Conservation (phyloP, 2,329 filamentous ascomycete species). For the Ceratocystis smalleyi region DNA sequence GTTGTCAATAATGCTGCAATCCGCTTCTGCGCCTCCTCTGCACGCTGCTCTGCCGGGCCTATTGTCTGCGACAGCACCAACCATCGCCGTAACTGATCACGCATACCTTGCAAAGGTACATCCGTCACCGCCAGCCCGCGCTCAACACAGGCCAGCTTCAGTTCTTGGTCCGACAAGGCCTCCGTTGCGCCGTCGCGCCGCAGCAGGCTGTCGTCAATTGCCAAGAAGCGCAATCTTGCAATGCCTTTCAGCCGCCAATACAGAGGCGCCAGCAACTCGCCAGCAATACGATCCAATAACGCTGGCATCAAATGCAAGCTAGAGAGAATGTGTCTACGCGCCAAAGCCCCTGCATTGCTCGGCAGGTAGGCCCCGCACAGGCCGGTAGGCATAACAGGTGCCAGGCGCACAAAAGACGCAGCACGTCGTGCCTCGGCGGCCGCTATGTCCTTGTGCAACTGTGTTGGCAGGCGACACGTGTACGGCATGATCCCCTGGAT, state of each 20-base stretch:
- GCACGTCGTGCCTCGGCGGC: slow-evolving; percentile 34
- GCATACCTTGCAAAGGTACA: slow-evolving; percentile 42
- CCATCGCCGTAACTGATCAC: slow-evolving; percentile 33
- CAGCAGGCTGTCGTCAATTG: slow-evolving; percentile 56
- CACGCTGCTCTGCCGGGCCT: slow-evolving; percentile 18
- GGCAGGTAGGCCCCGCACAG: slow-evolving; percentile 19
- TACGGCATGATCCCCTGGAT: slow-evolving; percentile 58
- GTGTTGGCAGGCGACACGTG: slow-evolving; percentile 67
- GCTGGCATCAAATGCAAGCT: slow-evolving; percentile 31
- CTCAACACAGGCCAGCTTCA: slow-evolving; percentile 55
- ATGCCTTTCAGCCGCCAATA: slow-evolving; percentile 40
- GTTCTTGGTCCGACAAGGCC: slow-evolving; percentile 46
- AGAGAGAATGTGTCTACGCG: slow-evolving; percentile 27
- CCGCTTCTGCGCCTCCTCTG: slow-evolving; percentile 25
- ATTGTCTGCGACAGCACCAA: slow-evolving; percentile 30
- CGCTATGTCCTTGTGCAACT: slow-evolving; percentile 36
- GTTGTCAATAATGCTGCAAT: slow-evolving; percentile 29
- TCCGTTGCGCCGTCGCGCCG: slow-evolving; percentile 43
- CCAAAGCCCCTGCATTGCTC: slow-evolving; percentile 16
- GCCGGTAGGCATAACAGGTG: slow-evolving; percentile 24
- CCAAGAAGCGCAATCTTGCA: slow-evolving; percentile 46
- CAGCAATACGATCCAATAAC: slow-evolving; percentile 36
- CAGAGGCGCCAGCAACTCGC: slow-evolving; percentile 32
- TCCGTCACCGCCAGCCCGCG: slow-evolving; percentile 45
- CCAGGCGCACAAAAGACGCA: slow-evolving; percentile 32